Base-by-base conservation (phyloP, 2,329 filamentous ascomycete species). In the Fusarium sp. region DNA sequence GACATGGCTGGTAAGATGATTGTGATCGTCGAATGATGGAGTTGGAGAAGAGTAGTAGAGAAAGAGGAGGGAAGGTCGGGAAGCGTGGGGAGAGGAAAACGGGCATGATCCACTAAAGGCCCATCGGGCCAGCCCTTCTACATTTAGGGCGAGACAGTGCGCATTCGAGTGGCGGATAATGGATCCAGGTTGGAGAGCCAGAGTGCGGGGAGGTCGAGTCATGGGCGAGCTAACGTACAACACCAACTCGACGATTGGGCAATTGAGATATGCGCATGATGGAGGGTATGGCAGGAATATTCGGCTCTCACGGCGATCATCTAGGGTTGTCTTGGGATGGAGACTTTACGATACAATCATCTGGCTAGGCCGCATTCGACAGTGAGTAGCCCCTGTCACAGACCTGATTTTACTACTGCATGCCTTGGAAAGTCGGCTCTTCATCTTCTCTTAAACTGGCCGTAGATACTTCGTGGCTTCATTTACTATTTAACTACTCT, bases 1-100 rank as follows among this genome's bases (percentile, higher is more conserved):
- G 64, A 66, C 63, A 47, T 58, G 37, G 11, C 56, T 14, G 15
- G 27, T 50, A 30, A 45, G 14, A 27, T 17, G 40, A 22, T 47
- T 12, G 59, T 62, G 37, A 43, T 61, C 25, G 37, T 17, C 37
- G 32, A 37, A 58, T 15, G 33, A 35, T 58, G 33, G 56, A 59
- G 33, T 59, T 59, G 56, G 56, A 59, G 56, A 59, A 59, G 56
- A 59, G 56, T 30, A 25, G 56, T 22, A 59, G 15, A 25, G 56
- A 40, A 40, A 59, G 30, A 38, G 35, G 30, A 37, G 20, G 11
- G 54, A 17, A 30, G 56, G 22, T 33, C 56, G 10, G 56, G 40
- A 59, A 27, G 33, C 20, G 35, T 27, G 56, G 56, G 56, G 56
- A 27, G 35, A 59, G 54, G 54, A 57, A 57, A 35, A 57, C 33